These are phyloP conservation scores for Trypanosoma scelopori DNA, from an alignment of 208 protist genomes.

Conservation along the genomic window DNA sequence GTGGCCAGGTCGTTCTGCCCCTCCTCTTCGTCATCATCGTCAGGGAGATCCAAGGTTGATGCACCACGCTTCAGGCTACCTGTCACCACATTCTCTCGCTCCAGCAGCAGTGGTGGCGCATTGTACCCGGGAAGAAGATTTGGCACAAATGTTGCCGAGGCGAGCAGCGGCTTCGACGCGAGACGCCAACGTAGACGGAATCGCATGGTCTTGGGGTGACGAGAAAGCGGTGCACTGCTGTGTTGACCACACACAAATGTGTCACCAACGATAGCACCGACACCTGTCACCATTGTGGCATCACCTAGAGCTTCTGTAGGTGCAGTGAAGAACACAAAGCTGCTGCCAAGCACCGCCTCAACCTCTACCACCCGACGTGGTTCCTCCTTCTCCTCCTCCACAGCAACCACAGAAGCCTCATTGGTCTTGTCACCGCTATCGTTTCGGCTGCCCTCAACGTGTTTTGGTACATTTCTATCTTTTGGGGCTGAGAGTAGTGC, in stretches of 20 bases:
- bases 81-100: neutral
- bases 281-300: conserved; percentile 5
- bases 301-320: conserved; percentile 18
- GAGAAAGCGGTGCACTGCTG: conserved; percentile 21
- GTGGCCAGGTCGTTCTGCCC: neutral
- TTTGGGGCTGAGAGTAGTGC: conserved; percentile 37
- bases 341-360: neutral
- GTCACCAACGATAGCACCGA: conserved; percentile 20
- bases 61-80: conserved; percentile 25
- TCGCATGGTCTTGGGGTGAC: conserved; percentile 38
- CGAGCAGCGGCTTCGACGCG: conserved; percentile 42
- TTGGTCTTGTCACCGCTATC: neutral
- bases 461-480: neutral
- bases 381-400: neutral
- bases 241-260: conserved; percentile 31
- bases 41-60: conserved; percentile 17
- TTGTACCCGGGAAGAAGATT: conserved; percentile 25
- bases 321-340: conserved; percentile 21
- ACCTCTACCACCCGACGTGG: neutral
- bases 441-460: neutral
- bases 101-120: neutral
- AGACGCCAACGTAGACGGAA: conserved; percentile 67
- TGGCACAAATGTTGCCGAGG: conserved; percentile 19
- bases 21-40: conserved; percentile 5
- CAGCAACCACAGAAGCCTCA: neutral